Percentiles rank a stretch among this genome's conserved stretches.
Conservation (phyloP, 345 rosid species). For the rapeseed (Brassica napus) region DNA sequence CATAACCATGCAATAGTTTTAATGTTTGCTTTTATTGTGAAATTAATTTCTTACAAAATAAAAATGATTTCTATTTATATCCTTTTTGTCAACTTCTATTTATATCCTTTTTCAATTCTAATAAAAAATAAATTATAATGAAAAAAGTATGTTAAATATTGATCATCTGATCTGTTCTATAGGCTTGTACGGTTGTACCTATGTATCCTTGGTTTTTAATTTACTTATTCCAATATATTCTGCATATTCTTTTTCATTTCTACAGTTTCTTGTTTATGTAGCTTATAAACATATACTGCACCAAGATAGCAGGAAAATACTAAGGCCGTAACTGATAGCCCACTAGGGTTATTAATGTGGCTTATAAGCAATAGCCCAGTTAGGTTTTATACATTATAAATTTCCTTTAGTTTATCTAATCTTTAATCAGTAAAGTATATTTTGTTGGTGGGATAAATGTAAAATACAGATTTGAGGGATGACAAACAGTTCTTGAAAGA, state of each 20-base stretch:
- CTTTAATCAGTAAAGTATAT: no score
- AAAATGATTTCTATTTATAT: no score
- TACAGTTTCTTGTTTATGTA: not conserved
- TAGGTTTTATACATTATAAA: not conserved
- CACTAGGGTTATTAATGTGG: not conserved
- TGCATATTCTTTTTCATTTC: no score
- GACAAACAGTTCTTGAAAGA: slow-evolving; percentile 59
- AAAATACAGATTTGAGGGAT: slow-evolving; percentile 58
- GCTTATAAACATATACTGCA: not conserved
- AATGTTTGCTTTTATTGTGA: not conserved
- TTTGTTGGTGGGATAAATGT: not conserved
- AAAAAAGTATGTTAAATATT: no score
- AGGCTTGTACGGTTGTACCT: no score
- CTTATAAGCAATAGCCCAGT: not conserved
- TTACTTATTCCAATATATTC: no score
- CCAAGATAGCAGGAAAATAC: not conserved
- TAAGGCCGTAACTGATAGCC: not conserved
- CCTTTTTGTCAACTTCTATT: no score
- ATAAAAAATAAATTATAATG: no score
- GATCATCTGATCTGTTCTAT: no score
- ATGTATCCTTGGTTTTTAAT: no score
- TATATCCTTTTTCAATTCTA: no score
- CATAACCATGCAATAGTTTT: not conserved
- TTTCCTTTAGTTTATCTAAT: not conserved
- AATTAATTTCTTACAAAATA: not conserved